Base-by-base conservation (phyloP, 768 basidiomycete genomes). In the Hydnomerulius pinastri region DNA sequence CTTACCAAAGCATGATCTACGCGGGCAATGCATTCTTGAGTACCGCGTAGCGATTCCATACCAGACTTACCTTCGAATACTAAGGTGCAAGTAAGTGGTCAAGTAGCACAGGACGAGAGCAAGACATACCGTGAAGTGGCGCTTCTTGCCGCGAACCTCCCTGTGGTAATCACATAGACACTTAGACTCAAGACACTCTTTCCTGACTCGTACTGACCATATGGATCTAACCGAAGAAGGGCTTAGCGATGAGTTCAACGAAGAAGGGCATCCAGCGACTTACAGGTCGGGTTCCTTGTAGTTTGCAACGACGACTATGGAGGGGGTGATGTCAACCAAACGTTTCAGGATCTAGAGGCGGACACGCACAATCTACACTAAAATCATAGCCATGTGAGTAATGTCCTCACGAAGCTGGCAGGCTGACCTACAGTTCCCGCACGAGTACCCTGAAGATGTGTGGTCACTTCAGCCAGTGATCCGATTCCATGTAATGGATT, bases 1-100 rank as follows among this genome's bases (percentile, higher is more conserved):
- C 77, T 66, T 58, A 91, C 90, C 92, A 95, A 61, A 95, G 78
- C 92, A 96, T 96, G 38, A 95, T 77, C 85, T 91, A 67, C 9
- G 45, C 37, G 37, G 29, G 49, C 18, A 38, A 8, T 21, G 18
- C 28, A 37, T 28, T 25, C 37, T 61, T 24, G 23, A 63, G 55
- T 36, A 32, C 45, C 17, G 42, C 38, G 29, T 23, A 13, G 12
- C 12, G 18, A 21, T n/a, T 17, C 33, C 29, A 29, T 6, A 20
- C 35, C 33, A 40, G 12, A 57, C 76, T 60, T 54, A 83, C 86
- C 80, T 92, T 92, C 48, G 89, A 92, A 64, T 92, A 93, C 83
- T 87, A 54, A 43, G 12, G 13, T 32, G 38, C 56, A 30, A 44
- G 29, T 28, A 43, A 52, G 52, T 47, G 36, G 11, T 13, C 9